phyloP scores from a whole-genome alignment of 2,329 filamentous ascomycete genomes.

The Claviceps sp. region DNA sequence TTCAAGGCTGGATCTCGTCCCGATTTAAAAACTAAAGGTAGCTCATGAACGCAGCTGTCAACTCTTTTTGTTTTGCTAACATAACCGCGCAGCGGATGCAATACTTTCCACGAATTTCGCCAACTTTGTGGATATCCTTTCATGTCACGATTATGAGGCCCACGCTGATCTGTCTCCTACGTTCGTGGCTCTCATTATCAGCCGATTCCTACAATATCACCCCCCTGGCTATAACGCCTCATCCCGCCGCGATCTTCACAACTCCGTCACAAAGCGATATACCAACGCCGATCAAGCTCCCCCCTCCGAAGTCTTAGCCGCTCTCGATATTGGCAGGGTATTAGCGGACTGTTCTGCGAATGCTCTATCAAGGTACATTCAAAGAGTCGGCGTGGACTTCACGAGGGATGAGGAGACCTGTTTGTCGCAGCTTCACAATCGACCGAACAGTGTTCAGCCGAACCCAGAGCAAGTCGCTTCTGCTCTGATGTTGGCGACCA shows the following conservation, averaged over 20 bases:
- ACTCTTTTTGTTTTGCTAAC: conserved; percentile 10
- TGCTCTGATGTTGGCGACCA: conserved; percentile 54
- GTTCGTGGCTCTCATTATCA: conserved; percentile 68
- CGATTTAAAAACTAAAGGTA: conserved; percentile 85
- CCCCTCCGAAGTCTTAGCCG: conserved; percentile 57
- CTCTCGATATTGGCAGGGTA: conserved; percentile 55
- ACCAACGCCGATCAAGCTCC: conserved; percentile 47
- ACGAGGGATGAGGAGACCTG: conserved; percentile 64
- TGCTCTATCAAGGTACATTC: conserved; percentile 52
- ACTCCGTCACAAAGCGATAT: conserved; percentile 57
- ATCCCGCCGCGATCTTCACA: conserved; percentile 54
- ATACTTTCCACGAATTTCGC: conserved; percentile 71
- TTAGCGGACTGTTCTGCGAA: conserved; percentile 45
- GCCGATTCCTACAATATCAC: conserved; percentile 76
- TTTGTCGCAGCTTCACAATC: conserved; percentile 37
- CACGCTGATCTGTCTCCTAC: conserved; percentile 53
- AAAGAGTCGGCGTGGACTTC: conserved; percentile 59
- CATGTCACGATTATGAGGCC: conserved; percentile 47
- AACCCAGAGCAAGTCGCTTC: conserved; percentile 72
- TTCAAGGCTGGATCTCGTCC: conserved; percentile 72
- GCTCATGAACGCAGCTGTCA: neutral
- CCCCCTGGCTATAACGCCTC: conserved; percentile 74
- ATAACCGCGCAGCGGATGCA: conserved; percentile 54
- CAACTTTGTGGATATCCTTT: conserved; percentile 65
- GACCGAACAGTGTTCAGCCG: conserved; percentile 45